Base-by-base conservation (phyloP, 208 protist species). In the Crithidia mellificae region DNA sequence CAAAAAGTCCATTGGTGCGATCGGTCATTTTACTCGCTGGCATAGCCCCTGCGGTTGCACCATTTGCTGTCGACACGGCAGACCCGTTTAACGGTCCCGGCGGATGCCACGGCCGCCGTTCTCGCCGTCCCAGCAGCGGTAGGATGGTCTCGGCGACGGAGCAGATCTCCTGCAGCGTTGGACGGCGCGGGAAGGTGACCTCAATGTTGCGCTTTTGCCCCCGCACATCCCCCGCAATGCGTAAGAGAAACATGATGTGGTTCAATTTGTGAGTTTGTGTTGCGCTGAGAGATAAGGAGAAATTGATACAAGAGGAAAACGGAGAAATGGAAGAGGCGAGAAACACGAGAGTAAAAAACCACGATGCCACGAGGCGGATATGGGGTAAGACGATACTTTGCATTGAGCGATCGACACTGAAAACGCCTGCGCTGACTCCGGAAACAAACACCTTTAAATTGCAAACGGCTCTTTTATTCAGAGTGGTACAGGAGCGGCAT, bases 131-230 rank as follows among this genome's bases (percentile, higher is more conserved):
- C 29, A 20, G 57, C 36, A 73, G 34, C n/a, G 74, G 78, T 36
- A 87, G 75, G 36, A 86, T 63, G n/a, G 63, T 50, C 74, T 92
- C 86, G 24, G 78, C 67, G 7, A 86, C 83, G 46, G 20, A 55
- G 32, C 68, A 72, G 29, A 95, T 54, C n/a, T 79, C 74, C 59
- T 85, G 77, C 20, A 95, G 57, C 6, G 85, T 70, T 14, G 87
- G 87, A 12, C 52, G 68, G 9, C n/a, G 27, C n/a, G 51, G 44
- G 41, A 92, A 95, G 20, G 75, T 63, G 19, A 93, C 56, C 34
- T 75, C 68, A 39, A 90, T 56, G 77, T 92, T 90, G 44, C 59
- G 64, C 51, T 57, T 71, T 38, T 34, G 51, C 22, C 70, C 51
- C 6, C 17, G n/a, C 25, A 68, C 65, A 30, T 72, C 66, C 3